These are phyloP conservation scores for Dictyostelium firmibasis DNA, from an alignment of 78 protist species.

Conservation along the genomic window DNA sequence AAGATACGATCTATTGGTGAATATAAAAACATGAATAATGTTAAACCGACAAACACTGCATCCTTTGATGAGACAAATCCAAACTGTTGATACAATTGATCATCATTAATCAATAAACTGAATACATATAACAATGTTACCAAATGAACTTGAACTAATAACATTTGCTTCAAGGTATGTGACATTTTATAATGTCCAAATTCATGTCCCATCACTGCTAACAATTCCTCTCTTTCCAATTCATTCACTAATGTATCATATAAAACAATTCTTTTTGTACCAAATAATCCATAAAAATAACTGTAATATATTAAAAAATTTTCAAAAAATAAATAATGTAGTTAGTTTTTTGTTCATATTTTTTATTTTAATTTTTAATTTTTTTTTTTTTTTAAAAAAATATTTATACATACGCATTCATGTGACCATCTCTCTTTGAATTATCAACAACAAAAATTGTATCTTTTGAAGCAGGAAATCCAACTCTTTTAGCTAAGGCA, in stretches of 20 bases:
- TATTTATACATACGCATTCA: constrained; percentile 69
- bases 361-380: neutral
- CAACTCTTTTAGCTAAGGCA: constrained; percentile 50
- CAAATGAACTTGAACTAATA: constrained; percentile 4
- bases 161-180: constrained; percentile 73
- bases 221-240: constrained; percentile 40
- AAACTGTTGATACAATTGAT: constrained; percentile 69
- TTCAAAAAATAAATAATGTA: too few relatives aligned
- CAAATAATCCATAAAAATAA: constrained; percentile 89
- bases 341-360: neutral
- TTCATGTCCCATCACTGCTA: constrained; percentile 91
- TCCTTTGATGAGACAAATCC: constrained; percentile 54
- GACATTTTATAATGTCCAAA: constrained; percentile 87
- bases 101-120: constrained; percentile 59
- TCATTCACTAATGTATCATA: constrained; percentile 91
- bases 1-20: constrained; percentile 75
- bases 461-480: constrained; percentile 77
- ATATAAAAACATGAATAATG: constrained; percentile 63
- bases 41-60: constrained; percentile 59
- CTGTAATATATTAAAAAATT: neutral
- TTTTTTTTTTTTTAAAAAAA: neutral
- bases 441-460: constrained; percentile 82
- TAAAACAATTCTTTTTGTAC: constrained; percentile 90
- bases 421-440: constrained; percentile 81
- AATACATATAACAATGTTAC: constrained; percentile 40